Evolutionary conservation across 2,329 filamentous ascomycete genomes (phyloP), one percentile per base, ranked within the genome.

Genomic region (Dactylellina parvicollis): DNA sequence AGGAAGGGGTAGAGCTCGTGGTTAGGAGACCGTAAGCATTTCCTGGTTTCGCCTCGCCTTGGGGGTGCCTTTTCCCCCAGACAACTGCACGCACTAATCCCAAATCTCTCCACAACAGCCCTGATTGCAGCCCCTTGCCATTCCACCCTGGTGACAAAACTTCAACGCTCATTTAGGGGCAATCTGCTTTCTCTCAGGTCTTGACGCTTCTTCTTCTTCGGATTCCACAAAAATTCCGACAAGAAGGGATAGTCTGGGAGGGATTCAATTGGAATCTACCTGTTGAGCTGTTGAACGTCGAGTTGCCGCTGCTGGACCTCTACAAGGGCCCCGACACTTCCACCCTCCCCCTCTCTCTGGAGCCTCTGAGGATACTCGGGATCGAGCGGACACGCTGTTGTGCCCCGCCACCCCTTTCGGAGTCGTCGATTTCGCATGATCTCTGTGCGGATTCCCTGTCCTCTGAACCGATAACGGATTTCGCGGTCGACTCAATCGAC

Each of bases 101-200:
- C 47, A 56, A 71, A 64, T 32, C 16, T 47, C 32, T 28, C 44
- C 38, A 24, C 52, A 60, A 57, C 52, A 72, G 67, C 59, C 59
- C 64, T 61, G 46, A 47, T 32, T 36, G 64, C 47, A 55, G 55
- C 64, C 64, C 64, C 64, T 67, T 60, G 64, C 61, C 54, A 61
- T 67, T 65, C 62, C 52, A 67, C 44, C 62, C 54, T 67, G 32
- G 62, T 67, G 62, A 59, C 66, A 71, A 62, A 71, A 71, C 66
- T 71, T 71, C 66, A 62, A 61, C 65, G 30, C 47, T 62, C 65
- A 55, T 54, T 67, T 60, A 46, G 55, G 54, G 44, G 20, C 46
- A 60, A 61, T 61, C 49, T n/a, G 28, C 26, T 52, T 67, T 66
- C 24, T 67, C 46, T 36, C 47, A 56, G 24, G 14, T 49, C 54